A percentile compares a stretch with the other conserved stretches of the same genome.
Conservation (phyloP, 805 yeast genomes). For the Starmerella apicola region DNA sequence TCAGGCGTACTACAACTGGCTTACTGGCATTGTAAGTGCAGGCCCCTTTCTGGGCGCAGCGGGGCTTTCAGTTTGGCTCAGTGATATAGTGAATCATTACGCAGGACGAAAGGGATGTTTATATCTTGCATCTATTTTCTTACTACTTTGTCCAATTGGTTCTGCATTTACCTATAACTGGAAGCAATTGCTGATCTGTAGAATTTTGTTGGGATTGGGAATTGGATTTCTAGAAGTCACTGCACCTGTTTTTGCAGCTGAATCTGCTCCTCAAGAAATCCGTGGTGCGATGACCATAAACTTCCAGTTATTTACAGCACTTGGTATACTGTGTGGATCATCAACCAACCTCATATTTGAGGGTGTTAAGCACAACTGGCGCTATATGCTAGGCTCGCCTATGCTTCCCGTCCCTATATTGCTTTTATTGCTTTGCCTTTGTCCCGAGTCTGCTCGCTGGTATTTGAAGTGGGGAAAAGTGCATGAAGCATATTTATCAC, state of each 20-base stretch:
- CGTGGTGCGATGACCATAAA: conserved; percentile 58
- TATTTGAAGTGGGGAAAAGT: conserved; percentile 42
- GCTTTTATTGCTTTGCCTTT: conserved; percentile 41
- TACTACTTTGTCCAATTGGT: conserved; percentile 44
- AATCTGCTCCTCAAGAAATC: conserved; percentile 43
- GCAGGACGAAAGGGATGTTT: conserved; percentile 44
- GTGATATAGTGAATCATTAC: conserved; percentile 39
- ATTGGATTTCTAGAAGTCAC: conserved; percentile 57
- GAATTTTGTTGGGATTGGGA: conserved; percentile 51
- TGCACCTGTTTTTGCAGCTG: conserved; percentile 57
- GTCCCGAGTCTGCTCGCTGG: conserved; percentile 66
- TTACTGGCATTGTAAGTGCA: conserved; percentile 50
- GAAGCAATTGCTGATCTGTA: conserved; percentile 48
- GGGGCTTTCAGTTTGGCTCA: conserved; percentile 41
- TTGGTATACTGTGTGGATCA: conserved; percentile 58
- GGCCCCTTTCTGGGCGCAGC: conserved; percentile 43
- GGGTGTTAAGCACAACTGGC: conserved; percentile 43
- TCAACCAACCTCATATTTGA: conserved; percentile 9
- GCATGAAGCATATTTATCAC: conserved; percentile 38
- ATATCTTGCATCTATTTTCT: conserved; percentile 35
- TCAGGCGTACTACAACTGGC: conserved; percentile 26
- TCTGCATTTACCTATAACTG: conserved; percentile 51
- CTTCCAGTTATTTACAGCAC: conserved; percentile 68
- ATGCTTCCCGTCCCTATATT: conserved; percentile 40
- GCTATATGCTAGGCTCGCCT: conserved; percentile 56